These are phyloP conservation scores for Petrea volubilis DNA, from an alignment of 257 asterid genomes.

Conservation along the genomic window DNA sequence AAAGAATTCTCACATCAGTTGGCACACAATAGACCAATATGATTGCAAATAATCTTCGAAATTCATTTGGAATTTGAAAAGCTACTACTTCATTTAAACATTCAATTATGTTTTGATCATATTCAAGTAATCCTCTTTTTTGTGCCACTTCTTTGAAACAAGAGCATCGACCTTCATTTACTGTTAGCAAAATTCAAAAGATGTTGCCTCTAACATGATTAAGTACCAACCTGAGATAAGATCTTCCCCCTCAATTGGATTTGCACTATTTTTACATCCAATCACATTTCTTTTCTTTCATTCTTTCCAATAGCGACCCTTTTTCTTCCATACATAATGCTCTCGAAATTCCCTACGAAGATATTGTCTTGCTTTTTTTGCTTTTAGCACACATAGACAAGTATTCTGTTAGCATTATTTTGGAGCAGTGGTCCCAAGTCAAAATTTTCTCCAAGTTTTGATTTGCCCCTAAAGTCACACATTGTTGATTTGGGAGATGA, in stretches of 20 bases:
- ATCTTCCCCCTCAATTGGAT: background rate
- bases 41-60: no score
- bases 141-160: no score
- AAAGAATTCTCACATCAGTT: no score
- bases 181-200: no score
- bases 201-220: slow-evolving; percentile 10
- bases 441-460: background rate
- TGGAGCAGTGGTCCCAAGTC: background rate
- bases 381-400: background rate
- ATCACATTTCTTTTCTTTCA: background rate
- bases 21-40: no score
- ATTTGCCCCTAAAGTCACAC: background rate
- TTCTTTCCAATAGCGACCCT: background rate
- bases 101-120: no score
- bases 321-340: slow-evolving; percentile 11
- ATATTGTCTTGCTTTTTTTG: background rate
- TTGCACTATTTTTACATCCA: background rate
- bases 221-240: slow-evolving; percentile 3
- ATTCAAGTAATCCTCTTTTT: no score
- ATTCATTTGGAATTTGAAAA: no score
- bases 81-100: no score
- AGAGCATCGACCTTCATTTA: no score
- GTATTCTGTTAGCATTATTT: background rate
- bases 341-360: background rate
- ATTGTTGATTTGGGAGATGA: no score